These are phyloP conservation scores for Achaetomium macrosporum DNA, from an alignment of 2,329 filamentous ascomycete species.

Conservation along the genomic window DNA sequence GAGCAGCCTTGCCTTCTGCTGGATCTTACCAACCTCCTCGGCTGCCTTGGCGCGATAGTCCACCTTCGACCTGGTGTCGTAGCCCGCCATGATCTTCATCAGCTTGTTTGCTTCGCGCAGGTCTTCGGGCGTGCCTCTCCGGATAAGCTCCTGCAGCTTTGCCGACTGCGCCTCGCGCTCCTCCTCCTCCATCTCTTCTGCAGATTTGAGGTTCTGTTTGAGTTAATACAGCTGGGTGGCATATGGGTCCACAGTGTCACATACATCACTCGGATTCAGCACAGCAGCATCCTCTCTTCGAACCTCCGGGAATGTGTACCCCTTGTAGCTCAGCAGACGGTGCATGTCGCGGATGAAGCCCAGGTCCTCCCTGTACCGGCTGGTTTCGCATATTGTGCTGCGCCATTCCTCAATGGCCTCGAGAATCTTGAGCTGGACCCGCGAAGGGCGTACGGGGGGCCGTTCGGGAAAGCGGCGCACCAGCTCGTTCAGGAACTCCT, in stretches of 20 bases:
- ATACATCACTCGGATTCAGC: constrained; percentile 90
- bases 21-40: constrained; percentile 88
- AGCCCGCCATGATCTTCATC: constrained; percentile 99
- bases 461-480: constrained; percentile 93
- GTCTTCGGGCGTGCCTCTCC: constrained; percentile 84
- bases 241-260: constrained; percentile 31
- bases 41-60: constrained; percentile 97
- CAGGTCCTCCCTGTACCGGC: constrained; percentile 92
- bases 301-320: constrained; percentile 91
- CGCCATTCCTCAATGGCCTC: constrained; percentile 98
- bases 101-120: constrained; percentile 93
- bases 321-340: constrained; percentile 89
- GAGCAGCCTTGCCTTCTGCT: constrained; percentile 86
- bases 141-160: constrained; percentile 96
- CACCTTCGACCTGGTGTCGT: constrained; percentile 90
- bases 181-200: constrained; percentile 98
- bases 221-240: constrained; percentile 25
- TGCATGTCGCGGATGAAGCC: constrained; percentile 99
- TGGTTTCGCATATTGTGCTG: constrained; percentile 96
- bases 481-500: constrained; percentile 97
- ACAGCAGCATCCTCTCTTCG: constrained; percentile 92
- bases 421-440: constrained; percentile 87
- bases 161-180: constrained; percentile 91
- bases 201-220: constrained; percentile 80
- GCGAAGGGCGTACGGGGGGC: constrained; percentile 75